phyloP scores from a whole-genome alignment of 805 yeast genomes.

The Sugiyamaella valdiviana region DNA sequence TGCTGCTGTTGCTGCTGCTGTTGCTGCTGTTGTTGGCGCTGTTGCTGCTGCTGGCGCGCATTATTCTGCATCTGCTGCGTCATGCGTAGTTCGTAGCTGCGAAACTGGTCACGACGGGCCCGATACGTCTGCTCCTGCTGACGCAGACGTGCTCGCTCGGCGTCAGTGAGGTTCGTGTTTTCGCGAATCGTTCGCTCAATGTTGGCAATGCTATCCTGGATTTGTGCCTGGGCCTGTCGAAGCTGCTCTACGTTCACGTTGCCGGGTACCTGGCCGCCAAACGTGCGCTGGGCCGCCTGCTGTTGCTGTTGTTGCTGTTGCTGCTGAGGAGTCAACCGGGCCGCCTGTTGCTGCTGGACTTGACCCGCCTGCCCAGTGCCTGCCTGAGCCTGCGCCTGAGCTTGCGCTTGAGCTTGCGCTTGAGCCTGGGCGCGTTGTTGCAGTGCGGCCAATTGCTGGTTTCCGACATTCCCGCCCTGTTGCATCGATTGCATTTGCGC shows the following conservation, averaged over 20 bases:
- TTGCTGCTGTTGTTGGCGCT: constrained; percentile 10
- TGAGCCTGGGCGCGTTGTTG: constrained; percentile 15
- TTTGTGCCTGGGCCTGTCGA: constrained; percentile 14
- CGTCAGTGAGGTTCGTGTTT: constrained; percentile 17
- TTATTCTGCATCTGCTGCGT: constrained; percentile 18
- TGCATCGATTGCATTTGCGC: too few relatives aligned
- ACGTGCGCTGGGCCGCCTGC: constrained; percentile 6
- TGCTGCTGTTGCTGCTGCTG: constrained; percentile 8
- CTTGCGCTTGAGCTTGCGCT: constrained; percentile 10
- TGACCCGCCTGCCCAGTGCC: constrained; percentile 10
- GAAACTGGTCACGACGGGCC: constrained; percentile 19
- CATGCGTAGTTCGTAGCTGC: constrained; percentile 18
- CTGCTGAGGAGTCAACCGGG: constrained; percentile 7
- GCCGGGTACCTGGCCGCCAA: constrained; percentile 2
- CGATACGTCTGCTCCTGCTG: constrained; percentile 20
- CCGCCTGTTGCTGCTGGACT: constrained; percentile 14
- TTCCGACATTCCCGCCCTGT: constrained; percentile 10
- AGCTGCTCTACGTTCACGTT: constrained; percentile 14
- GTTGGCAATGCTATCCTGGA: constrained; percentile 17
- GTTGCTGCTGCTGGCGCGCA: constrained; percentile 14
- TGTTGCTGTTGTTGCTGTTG: too few relatives aligned
- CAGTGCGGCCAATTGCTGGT: constrained; percentile 8
- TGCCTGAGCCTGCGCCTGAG: constrained; percentile 10
- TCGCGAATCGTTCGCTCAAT: constrained; percentile 17
- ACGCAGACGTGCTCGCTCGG: constrained; percentile 13